Evolutionary conservation across 495 filamentous ascomycete genomes (phyloP).

Genomic region (Astrothelium macrocarpum): DNA sequence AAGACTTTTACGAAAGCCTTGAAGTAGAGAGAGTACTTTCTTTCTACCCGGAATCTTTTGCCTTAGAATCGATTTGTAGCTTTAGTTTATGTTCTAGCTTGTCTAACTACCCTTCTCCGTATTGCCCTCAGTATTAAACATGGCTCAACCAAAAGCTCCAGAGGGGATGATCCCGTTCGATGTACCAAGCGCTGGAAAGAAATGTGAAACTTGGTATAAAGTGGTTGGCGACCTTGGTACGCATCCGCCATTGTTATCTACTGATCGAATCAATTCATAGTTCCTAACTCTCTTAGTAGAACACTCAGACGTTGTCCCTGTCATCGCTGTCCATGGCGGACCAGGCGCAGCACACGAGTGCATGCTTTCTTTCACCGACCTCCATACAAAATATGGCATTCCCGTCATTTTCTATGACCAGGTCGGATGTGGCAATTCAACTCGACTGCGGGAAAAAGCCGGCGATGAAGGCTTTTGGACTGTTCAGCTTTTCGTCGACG

Average conservation of each 20-base stretch:
- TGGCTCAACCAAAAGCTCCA: neutral
- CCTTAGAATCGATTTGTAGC: too few relatives aligned
- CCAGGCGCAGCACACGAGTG: constrained; percentile 40
- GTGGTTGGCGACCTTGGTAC: constrained; percentile 2
- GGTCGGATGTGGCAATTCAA: constrained; percentile 40
- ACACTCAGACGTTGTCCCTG: constrained; percentile 19
- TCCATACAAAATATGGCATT: constrained; percentile 27
- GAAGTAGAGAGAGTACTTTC: too few relatives aligned
- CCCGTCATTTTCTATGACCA: constrained; percentile 48
- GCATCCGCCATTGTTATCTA: neutral
- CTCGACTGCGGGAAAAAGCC: constrained; percentile 35
- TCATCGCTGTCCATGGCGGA: constrained; percentile 40
- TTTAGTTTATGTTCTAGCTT: too few relatives aligned
- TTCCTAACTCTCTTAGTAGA: neutral
- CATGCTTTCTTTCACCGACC: constrained; percentile 33
- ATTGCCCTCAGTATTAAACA: too few relatives aligned
- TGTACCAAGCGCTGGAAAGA: neutral
- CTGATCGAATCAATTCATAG: neutral
- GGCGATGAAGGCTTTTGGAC: constrained; percentile 41
- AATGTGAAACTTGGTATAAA: constrained; percentile 1
- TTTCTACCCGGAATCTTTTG: too few relatives aligned
- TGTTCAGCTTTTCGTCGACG: constrained; percentile 36
- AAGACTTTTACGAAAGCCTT: too few relatives aligned
- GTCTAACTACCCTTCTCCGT: too few relatives aligned
- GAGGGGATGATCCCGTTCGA: constrained; percentile 1